Evolutionary conservation across 495 filamentous ascomycete species (phyloP), one percentile per base, ranked within the genome.

Genomic region (Xylaria flabelliformis): DNA sequence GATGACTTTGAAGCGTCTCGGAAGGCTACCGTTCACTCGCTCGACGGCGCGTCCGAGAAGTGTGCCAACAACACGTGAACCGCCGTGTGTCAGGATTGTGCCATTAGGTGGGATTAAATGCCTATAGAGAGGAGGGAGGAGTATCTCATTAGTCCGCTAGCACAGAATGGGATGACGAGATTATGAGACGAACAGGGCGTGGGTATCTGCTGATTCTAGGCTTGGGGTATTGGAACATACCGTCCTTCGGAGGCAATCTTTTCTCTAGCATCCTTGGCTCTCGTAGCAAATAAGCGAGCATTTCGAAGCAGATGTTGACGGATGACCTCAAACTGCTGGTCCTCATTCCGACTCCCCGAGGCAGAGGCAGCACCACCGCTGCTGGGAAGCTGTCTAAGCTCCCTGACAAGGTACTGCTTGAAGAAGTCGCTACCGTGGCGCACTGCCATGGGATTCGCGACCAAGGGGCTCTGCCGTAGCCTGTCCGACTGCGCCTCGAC

Each of bases 371-470:
- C 50, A 72, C 59, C 69, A 50, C 77, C 79, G 68, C 82, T 86
- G 7, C 86, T 85, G 63, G 76, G 73, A 56, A 77, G 82, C 84
- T 83, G 81, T 79, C 83, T 85, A 79, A 87, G 84, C 79, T 83
- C 84, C 70, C 79, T 75, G 70, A 97, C 91, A 59, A 99, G 89
- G 82, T 95, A 99, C 77, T 94, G 90, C 80, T 96, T 94, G 85
- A 98, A 98, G 70, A 98, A 88, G 80, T 98, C 95, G 75, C 95
- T 97, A 75, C 96, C 96, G 63, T 97, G 96, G 44, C 92, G 93
- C 26, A 98, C 87, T 34, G 95, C 92, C 73, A 98, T 93, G 17
- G 95, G 92, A 82, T 99, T 98, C 3, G 92, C 85, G 53, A 95
- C 90, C 10, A 61, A 12, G 41, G 69, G 70, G 17, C 90, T 86